Evolutionary conservation across 108 stramenopile genomes (phyloP), one percentile per base, ranked within the genome.

Genomic region (Nitzschia sp.): DNA sequence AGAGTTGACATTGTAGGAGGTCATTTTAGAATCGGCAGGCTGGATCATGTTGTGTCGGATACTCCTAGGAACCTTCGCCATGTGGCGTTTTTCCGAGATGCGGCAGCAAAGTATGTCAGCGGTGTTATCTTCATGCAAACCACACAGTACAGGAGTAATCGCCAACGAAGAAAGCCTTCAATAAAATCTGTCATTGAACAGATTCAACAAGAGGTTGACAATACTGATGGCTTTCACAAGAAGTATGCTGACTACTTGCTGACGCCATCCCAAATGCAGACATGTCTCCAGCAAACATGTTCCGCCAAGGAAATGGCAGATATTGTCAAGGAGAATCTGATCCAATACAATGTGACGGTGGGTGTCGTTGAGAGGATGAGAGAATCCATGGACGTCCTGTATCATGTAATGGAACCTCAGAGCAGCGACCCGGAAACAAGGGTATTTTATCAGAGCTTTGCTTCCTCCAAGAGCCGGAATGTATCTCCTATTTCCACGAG

Each of bases 311-410:
- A 73, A 14, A 56, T 69, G 46, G 62, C 70, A 8, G 40, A 63
- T 20, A 26, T 67, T 22, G 63, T 54, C 8, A 65, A 76, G 22
- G 26, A 63, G 8, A 85, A 85, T 67, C 57, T 85, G 63, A 15
- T 80, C 15, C 48, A 78, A 22, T 79, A 86, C 44, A 77, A 75
- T 53, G 77, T 75, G 24, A 72, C 83, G 11, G 52, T 86, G 44
- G 81, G 85, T 2, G 66, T 80, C 63, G 73, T 80, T 20, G 85
- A 86, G 68, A 59, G 56, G 8, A 83, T 86, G 82, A 29, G 38
- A 14, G 62, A 78, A 48, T 79, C 80, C 14, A 71, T 86, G 71
- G 58, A 75, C 20, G 50, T 86, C 15, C 34, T 86, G 24, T 69
- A 71, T 46, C 65, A 72, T 57, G 59, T 72, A 0, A 51, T 86